Conservation (phyloP, 2,329 filamentous ascomycete genomes). For the Fusarium sp. region DNA sequence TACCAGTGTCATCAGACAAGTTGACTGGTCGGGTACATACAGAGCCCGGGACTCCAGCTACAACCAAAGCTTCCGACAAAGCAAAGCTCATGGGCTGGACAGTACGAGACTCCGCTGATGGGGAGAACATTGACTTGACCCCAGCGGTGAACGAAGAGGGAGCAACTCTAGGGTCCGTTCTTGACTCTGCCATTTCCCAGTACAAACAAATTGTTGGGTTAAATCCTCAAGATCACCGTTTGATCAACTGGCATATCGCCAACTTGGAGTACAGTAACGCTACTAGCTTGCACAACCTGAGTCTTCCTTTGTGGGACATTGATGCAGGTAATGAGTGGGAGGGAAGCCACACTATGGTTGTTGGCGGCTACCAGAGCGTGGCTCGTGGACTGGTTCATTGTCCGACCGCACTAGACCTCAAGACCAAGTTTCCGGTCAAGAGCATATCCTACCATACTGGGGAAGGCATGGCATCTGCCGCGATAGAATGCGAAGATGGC, state of each 20-base stretch:
- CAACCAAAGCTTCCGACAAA: constrained; percentile 81
- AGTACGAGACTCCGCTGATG: constrained; percentile 73
- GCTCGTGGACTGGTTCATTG: constrained; percentile 87
- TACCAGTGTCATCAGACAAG: constrained; percentile 76
- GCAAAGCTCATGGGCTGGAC: constrained; percentile 88
- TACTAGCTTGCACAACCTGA: constrained; percentile 87
- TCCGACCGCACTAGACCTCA: constrained; percentile 83
- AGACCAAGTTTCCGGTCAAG: constrained; percentile 79
- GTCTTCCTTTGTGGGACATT: constrained; percentile 94
- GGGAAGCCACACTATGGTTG: constrained; percentile 91
- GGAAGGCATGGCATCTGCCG: constrained; percentile 63
- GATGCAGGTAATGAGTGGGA: constrained; percentile 98
- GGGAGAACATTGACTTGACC: constrained; percentile 80
- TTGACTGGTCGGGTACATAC: constrained; percentile 81
- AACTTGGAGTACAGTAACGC: constrained; percentile 99
- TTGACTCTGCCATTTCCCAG: constrained; percentile 91
- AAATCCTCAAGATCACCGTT: constrained; percentile 86
- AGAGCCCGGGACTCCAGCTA: constrained; percentile 77
- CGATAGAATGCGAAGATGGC: constrained; percentile 84
- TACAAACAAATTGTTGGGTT: constrained; percentile 88
- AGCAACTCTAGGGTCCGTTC: constrained; percentile 89
- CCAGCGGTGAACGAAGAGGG: constrained; percentile 72
- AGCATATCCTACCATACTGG: constrained; percentile 76
- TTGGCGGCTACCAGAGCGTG: constrained; percentile 94
- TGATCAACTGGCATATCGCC: constrained; percentile 98